These are phyloP conservation scores for Pulveroboletus sp. DNA, from an alignment of 768 basidiomycete species.

Conservation along the genomic window DNA sequence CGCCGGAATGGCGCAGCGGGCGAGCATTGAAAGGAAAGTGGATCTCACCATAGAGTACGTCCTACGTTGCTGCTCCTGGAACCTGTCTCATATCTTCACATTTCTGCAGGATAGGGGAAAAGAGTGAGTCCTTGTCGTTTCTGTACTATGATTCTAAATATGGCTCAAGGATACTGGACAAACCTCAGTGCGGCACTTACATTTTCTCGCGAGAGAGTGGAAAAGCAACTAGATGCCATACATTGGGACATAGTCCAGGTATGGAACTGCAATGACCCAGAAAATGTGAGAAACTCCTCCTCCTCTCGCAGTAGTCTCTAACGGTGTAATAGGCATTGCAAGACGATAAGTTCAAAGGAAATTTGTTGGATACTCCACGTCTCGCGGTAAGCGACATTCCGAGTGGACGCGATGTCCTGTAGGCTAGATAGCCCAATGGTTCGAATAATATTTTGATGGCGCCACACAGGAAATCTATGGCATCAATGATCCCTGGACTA, in stretches of 20 bases:
- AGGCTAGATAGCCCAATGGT: no score
- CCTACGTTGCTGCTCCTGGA: no score
- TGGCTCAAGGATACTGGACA: not conserved
- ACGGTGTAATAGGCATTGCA: not conserved
- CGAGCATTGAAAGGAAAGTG: not conserved
- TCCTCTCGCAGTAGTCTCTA: not conserved
- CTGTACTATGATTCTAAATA: not conserved
- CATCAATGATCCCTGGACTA: not conserved
- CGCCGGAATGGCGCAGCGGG: not conserved
- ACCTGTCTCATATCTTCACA: not conserved
- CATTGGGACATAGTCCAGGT: not conserved
- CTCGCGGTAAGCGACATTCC: not conserved
- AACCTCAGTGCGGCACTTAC: not conserved
- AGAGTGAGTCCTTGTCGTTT: not conserved
- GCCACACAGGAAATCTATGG: no score
- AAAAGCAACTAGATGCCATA: no score
- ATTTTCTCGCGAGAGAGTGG: no score
- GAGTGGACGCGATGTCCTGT: no score
- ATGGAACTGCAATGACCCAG: not conserved
- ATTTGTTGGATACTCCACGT: not conserved
- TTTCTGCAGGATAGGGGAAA: not conserved
- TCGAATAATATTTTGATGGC: no score
- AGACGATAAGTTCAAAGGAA: not conserved
- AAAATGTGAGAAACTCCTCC: not conserved
- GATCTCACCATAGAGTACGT: not conserved